phyloP scores from a whole-genome alignment of 1,284 basidiomycete genomes.

The Chalciporus sp. region DNA sequence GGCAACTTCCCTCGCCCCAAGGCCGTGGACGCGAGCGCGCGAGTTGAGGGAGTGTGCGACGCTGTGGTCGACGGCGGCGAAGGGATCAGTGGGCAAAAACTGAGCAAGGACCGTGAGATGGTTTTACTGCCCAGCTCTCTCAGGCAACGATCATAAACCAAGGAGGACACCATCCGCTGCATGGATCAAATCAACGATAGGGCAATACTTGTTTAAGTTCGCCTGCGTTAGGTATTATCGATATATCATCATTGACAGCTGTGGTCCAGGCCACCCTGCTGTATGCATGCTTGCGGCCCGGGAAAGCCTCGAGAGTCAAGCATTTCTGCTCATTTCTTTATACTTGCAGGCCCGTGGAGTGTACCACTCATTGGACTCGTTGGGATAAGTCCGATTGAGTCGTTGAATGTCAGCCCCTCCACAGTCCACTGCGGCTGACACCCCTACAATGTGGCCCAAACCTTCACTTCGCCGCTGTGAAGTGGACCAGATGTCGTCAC shows the following conservation, averaged over 20 bases:
- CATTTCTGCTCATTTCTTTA: not conserved
- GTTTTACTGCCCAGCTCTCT: not conserved
- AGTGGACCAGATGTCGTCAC: not conserved
- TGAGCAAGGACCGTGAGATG: not conserved
- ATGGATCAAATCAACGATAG: too few species aligned
- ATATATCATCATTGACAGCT: too few species aligned
- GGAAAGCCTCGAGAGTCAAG: not conserved
- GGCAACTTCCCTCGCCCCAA: not conserved
- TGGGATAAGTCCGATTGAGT: not conserved
- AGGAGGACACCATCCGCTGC: too few species aligned
- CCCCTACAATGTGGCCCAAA: constrained; percentile 8
- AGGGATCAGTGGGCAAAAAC: not conserved
- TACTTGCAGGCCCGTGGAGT: not conserved
- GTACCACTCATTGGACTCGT: not conserved
- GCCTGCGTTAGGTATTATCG: too few species aligned
- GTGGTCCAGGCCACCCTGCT: too few species aligned
- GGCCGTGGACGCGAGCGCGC: not conserved
- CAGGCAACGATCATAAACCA: too few species aligned
- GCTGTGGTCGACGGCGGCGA: not conserved
- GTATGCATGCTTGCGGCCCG: not conserved
- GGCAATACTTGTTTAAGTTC: too few species aligned
- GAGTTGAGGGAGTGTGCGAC: not conserved
- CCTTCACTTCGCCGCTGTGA: not conserved
- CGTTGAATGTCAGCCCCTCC: not conserved
- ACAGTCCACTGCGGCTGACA: constrained; percentile 20